Percentiles rank a stretch among this genome's conserved stretches.
Conservation (phyloP, 192 early-diverging fungal genomes). For the Endogone sp. region DNA sequence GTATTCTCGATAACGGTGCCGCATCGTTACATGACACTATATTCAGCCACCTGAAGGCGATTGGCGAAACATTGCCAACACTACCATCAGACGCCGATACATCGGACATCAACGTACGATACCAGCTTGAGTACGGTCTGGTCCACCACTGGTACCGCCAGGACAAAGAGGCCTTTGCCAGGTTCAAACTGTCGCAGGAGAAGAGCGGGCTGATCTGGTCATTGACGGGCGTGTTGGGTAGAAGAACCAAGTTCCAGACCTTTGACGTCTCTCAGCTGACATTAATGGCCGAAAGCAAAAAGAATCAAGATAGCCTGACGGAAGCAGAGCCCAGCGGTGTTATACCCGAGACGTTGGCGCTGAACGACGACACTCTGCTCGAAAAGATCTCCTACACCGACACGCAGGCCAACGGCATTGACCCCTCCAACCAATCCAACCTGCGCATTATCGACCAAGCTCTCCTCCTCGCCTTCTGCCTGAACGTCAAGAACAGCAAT, state of each 20-base stretch:
- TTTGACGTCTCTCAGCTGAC: slow-evolving; percentile 90
- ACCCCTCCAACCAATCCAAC: slow-evolving; percentile 55
- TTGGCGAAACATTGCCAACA: slow-evolving; percentile 13
- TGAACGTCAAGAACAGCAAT: slow-evolving; percentile 95
- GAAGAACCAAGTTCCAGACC: slow-evolving; percentile 89
- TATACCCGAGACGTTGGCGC: slow-evolving; percentile 67
- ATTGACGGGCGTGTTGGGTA: slow-evolving; percentile 86
- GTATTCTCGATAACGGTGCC: slow-evolving; percentile 55
- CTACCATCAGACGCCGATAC: slow-evolving; percentile 27
- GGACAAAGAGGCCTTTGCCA: slow-evolving; percentile 57
- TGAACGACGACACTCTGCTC: slow-evolving; percentile 92
- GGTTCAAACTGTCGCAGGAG: slow-evolving; percentile 72
- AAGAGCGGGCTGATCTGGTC: slow-evolving; percentile 79
- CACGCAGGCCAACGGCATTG: slow-evolving; percentile 31
- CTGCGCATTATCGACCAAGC: slow-evolving; percentile 83
- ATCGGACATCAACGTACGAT: slow-evolving; percentile 52
- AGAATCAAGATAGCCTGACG: slow-evolving; percentile 26
- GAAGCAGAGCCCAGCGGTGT: slow-evolving; percentile 18
- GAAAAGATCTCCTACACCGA: slow-evolving; percentile 68
- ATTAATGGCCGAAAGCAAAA: slow-evolving; percentile 77
- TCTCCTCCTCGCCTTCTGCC: slow-evolving; percentile 81
- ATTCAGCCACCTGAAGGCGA: slow-evolving; percentile 19
- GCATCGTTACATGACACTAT: slow-evolving; percentile 51
- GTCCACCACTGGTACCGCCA: slow-evolving; percentile 74
- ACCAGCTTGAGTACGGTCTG: slow-evolving; percentile 77